phyloP scores from a whole-genome alignment of 2,329 filamentous ascomycete genomes.

The Aphanoascus verrucosus region DNA sequence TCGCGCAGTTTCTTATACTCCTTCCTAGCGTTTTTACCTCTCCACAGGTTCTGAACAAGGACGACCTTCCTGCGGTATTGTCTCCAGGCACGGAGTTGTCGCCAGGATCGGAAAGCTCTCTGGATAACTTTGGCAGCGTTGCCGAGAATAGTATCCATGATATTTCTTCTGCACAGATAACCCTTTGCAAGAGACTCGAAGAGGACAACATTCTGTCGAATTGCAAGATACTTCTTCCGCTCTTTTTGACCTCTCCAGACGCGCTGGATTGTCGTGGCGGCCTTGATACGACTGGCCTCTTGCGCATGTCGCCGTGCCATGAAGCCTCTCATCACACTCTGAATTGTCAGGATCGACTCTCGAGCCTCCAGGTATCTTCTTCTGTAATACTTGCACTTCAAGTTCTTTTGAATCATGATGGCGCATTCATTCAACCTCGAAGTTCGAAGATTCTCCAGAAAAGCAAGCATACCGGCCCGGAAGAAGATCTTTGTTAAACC shows the following conservation, averaged over 20 bases:
- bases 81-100: slow-evolving; percentile 69
- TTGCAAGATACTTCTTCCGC: slow-evolving; percentile 64
- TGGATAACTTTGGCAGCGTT: slow-evolving; percentile 89
- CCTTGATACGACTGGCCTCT: slow-evolving; percentile 70
- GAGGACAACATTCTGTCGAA: slow-evolving; percentile 72
- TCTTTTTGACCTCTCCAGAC: slow-evolving; percentile 91
- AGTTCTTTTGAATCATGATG: slow-evolving; percentile 97
- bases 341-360: slow-evolving; percentile 66
- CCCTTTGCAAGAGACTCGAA: slow-evolving; percentile 89
- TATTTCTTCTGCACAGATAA: slow-evolving; percentile 77
- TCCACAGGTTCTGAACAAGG: slow-evolving; percentile 85
- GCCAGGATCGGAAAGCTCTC: slow-evolving; percentile 73
- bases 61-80: slow-evolving; percentile 81
- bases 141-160: slow-evolving; percentile 85
- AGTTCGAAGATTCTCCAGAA: slow-evolving; percentile 88
- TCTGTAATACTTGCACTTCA: slow-evolving; percentile 89
- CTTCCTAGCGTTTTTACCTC: slow-evolving; percentile 67
- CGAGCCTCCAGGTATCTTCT: slow-evolving; percentile 81
- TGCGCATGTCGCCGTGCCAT: slow-evolving; percentile 67
- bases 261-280: slow-evolving; percentile 87
- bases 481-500: slow-evolving; percentile 99
- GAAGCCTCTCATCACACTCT: slow-evolving; percentile 66
- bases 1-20: slow-evolving; percentile 86
- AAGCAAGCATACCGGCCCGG: slow-evolving; percentile 96
- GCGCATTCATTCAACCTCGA: slow-evolving; percentile 84